Evolutionary conservation across 352 stramenopile species (phyloP).

Genomic region (Pythium myriotylum): DNA sequence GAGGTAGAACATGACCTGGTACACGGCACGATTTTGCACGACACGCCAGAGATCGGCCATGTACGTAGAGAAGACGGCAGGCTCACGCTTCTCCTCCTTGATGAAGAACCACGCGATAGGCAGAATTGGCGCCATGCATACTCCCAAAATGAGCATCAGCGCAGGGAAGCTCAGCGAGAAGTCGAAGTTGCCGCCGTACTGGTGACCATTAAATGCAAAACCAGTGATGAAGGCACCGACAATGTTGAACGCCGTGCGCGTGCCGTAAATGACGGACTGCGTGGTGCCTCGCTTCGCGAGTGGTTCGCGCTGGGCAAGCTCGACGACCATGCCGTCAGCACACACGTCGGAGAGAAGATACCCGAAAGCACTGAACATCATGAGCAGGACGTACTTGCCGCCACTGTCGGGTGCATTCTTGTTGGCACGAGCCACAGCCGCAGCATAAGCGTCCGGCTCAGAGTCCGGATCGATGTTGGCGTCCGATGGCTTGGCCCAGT

Average conservation of each 20-base stretch:
- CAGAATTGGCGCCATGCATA: constrained; percentile 11
- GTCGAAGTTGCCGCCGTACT: constrained; percentile 29
- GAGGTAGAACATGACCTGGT: constrained; percentile 30
- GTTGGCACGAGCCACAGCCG: constrained; percentile 16
- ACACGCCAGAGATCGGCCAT: constrained; percentile 20
- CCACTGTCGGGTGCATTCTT: constrained; percentile 21
- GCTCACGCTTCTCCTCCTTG: constrained; percentile 18
- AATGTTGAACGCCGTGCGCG: constrained; percentile 11
- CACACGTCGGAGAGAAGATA: constrained; percentile 54
- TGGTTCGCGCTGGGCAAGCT: constrained; percentile 39
- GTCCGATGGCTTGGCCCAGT: constrained; percentile 4
- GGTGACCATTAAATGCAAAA: constrained; percentile 33
- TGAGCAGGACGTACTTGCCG: constrained; percentile 37
- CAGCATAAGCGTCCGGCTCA: background rate
- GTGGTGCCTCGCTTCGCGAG: constrained; percentile 27
- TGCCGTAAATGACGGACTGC: constrained; percentile 28
- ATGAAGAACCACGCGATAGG: constrained; percentile 23
- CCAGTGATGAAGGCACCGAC: constrained; percentile 18
- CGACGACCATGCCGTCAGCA: constrained; percentile 45
- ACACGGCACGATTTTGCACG: constrained; percentile 31
- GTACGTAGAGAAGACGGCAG: constrained; percentile 8
- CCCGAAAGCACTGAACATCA: constrained; percentile 56
- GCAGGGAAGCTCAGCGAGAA: constrained; percentile 10
- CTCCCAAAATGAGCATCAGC: constrained; percentile 19
- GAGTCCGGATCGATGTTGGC: background rate